These are phyloP conservation scores for Penicillium sp. DNA, from an alignment of 2,329 filamentous ascomycete species.

Conservation along the genomic window DNA sequence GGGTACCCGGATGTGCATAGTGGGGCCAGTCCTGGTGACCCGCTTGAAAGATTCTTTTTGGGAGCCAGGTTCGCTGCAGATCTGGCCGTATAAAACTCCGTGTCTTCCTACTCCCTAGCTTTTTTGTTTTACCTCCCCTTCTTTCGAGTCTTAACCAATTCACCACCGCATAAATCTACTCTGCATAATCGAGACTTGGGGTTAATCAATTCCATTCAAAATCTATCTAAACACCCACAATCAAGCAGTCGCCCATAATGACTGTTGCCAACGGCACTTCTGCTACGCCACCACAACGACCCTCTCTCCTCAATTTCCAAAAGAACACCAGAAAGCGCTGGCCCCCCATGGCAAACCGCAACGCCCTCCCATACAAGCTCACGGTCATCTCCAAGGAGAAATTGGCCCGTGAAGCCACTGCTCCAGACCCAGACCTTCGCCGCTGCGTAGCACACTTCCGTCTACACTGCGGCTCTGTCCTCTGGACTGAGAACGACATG, in stretches of 20 bases:
- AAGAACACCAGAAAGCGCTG: constrained; percentile 32
- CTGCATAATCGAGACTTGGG: not conserved
- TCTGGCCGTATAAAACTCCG: constrained; percentile 2
- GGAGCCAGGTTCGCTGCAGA: not conserved
- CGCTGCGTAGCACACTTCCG: constrained; percentile 37
- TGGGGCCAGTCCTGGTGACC: not conserved
- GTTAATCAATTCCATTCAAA: not conserved
- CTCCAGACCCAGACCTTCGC: constrained; percentile 35
- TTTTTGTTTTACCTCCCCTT: not conserved
- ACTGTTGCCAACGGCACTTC: constrained; percentile 24
- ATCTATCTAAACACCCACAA: not conserved
- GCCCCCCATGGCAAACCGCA: constrained; percentile 37
- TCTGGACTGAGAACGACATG: constrained; percentile 37
- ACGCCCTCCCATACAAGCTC: constrained; percentile 36
- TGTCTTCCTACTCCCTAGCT: not conserved
- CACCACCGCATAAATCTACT: constrained; percentile 1
- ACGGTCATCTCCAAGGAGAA: constrained; percentile 38
- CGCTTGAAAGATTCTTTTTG: not conserved
- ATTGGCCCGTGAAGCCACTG: constrained; percentile 35
- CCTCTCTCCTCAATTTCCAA: constrained; percentile 25
- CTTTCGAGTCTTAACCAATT: not conserved
- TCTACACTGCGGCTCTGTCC: constrained; percentile 33
- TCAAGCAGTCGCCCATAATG: constrained; percentile 19
- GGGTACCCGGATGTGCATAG: not conserved
- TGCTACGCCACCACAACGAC: constrained; percentile 21